Evolutionary conservation across 768 basidiomycete genomes (phyloP), one percentile per base, ranked within the genome.

Genomic region (Sarcodon aspratus): DNA sequence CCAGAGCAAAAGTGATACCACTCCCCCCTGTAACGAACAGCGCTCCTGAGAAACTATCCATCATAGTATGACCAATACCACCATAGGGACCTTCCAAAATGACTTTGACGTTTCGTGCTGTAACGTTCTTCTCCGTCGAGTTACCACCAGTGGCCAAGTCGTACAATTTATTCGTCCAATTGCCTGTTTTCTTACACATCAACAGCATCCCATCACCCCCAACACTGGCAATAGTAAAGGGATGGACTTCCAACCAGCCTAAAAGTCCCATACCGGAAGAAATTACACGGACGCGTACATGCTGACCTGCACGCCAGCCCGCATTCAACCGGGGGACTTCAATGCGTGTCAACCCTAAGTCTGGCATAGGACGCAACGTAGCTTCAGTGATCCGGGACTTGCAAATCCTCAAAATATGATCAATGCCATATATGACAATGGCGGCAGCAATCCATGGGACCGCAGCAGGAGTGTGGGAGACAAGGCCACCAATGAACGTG

Each of bases 271-370:
- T 66, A 17, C 61, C 66, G n/a, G 67, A 55, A 9, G 62, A 61
- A 1, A 75, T 61, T 0, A 74, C 63, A 38, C 74, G 64, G 31
- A 82, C 51, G 43, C 79, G 71, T 40, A 82, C 75, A 55, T 81
- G 78, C 55, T 81, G 79, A 3, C 80, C 78, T 0, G 76, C 67
- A 31, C 76, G 65, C 79, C 79, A 81, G 15, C 79, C 79, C 0
- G 66, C 62, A 44, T 66, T 69, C 40, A 79, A 40, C 5, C 58
- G 48, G 0, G 71, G 71, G 7, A 78, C 59, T 35, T 73, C 69
- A 27, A 80, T 57, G 38, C 72, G 65, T 6, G 75, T 77, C 37
- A 70, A 64, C 11, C 63, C 62, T 17, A 77, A 69, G 8, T 70
- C 71, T 2, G 69, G 65, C 9, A 79, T 61, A 1, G 74, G 59